Evolutionary conservation across 148 eudicot genomes (phyloP).

Genomic region (Rhododendron molle): DNA sequence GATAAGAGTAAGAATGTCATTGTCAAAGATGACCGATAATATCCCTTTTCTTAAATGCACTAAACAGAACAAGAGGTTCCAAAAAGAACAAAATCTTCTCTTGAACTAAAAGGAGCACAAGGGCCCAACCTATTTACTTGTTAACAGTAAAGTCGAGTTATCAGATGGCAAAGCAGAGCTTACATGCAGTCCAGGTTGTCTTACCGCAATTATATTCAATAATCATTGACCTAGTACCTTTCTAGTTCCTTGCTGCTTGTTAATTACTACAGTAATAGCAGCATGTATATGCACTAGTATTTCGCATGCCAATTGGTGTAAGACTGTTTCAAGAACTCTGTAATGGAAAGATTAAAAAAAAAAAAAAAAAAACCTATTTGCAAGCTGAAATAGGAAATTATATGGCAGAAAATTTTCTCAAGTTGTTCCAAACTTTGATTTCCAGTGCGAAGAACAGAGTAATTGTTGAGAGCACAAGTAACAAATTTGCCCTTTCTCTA

Average conservation of each 20-base stretch:
- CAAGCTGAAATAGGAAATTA: not conserved
- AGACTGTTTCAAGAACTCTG: not conserved
- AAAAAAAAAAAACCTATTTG: not conserved
- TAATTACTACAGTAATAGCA: not conserved
- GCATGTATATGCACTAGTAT: not conserved
- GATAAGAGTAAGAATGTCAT: conserved; percentile 11
- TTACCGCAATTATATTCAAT: not conserved
- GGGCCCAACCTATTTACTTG: not conserved
- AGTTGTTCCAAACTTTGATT: not conserved
- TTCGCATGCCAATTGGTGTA: not conserved
- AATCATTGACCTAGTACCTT: not conserved
- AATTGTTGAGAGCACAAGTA: not conserved
- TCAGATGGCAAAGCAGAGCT: not conserved
- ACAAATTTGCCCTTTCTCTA: not conserved
- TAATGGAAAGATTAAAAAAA: not conserved
- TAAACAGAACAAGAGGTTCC: not conserved
- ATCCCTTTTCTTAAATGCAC: not conserved
- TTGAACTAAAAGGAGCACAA: not conserved
- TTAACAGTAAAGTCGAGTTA: not conserved
- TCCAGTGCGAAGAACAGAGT: not conserved
- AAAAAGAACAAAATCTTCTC: not conserved
- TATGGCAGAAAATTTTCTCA: not conserved
- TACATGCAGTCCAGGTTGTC: not conserved
- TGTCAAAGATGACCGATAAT: not conserved
- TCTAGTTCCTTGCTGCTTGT: not conserved